Percentiles rank a stretch among this genome's conserved stretches.
phyloP scores from a whole-genome alignment of 306 rosid genomes.

The Prunus persica region DNA sequence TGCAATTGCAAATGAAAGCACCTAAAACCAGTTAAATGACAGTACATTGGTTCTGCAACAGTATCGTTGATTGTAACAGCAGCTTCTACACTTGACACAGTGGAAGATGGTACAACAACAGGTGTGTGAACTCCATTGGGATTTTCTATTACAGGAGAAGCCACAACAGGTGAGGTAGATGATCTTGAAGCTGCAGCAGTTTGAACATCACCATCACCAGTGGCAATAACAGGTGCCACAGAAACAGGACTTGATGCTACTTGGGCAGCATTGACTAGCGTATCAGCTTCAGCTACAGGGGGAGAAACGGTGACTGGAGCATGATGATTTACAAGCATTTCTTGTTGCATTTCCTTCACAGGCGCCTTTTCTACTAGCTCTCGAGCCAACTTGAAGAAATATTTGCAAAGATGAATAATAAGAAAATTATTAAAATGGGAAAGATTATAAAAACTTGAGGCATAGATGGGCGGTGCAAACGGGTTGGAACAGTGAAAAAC shows the following conservation, averaged over 20 bases:
- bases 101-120: slow-evolving; percentile 34
- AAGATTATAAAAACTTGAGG: slow-evolving; percentile 2
- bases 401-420: slow-evolving; percentile 23
- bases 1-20: neutral
- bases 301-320: slow-evolving; percentile 46
- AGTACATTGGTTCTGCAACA: slow-evolving; percentile 54
- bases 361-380: slow-evolving; percentile 59
- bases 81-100: slow-evolving; percentile 41
- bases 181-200: slow-evolving; percentile 43
- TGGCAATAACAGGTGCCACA: slow-evolving; percentile 54
- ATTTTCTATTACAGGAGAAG: slow-evolving; percentile 35
- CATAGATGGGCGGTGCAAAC: neutral
- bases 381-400: slow-evolving; percentile 68
- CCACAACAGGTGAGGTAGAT: slow-evolving; percentile 52
- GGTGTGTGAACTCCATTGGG: slow-evolving; percentile 45
- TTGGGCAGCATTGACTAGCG: slow-evolving; percentile 38
- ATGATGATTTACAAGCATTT: slow-evolving; percentile 29
- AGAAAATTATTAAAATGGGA: neutral
- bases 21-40: slow-evolving; percentile 17
- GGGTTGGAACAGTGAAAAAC: slow-evolving; percentile 37
- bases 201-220: slow-evolving; percentile 40
- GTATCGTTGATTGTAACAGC: slow-evolving; percentile 31
- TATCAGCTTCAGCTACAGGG: slow-evolving; percentile 45
- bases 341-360: slow-evolving; percentile 43
- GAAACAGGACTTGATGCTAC: slow-evolving; percentile 62